These are phyloP conservation scores for Roridomyces roridus DNA, from an alignment of 768 basidiomycete species.

Conservation along the genomic window DNA sequence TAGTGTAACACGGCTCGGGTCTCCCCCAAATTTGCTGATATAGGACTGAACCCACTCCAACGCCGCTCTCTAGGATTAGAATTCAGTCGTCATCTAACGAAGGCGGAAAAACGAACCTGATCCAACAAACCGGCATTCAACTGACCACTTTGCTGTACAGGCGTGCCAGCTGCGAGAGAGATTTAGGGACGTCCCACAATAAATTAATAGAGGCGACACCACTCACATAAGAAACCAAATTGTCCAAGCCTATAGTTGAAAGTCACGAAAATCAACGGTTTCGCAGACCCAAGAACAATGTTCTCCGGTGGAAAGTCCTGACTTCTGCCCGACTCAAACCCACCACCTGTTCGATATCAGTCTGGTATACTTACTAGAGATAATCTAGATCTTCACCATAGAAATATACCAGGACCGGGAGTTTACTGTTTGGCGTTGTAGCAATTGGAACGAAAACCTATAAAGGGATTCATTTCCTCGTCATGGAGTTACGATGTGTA, in stretches of 20 bases:
- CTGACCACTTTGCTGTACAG: constrained; percentile 37
- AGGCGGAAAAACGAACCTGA: constrained; percentile 5
- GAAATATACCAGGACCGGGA: constrained; percentile 47
- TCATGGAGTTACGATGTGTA: neutral
- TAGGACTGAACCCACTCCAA: constrained; percentile 46
- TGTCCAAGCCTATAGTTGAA: constrained; percentile 50
- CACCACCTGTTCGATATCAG: constrained; percentile 39
- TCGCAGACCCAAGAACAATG: constrained; percentile 35
- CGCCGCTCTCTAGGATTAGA: constrained; percentile 35
- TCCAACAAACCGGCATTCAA: constrained; percentile 46
- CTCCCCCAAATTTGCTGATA: constrained; percentile 43
- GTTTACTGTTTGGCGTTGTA: constrained; percentile 10
- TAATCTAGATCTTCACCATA: constrained; percentile 37
- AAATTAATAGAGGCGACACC: neutral
- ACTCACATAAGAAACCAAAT: constrained; percentile 47
- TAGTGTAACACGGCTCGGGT: constrained; percentile 48
- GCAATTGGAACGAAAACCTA: constrained; percentile 26
- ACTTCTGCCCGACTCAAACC: constrained; percentile 44
- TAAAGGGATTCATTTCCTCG: neutral
- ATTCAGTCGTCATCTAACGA: neutral
- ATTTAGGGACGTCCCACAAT: neutral
- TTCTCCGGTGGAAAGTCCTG: constrained; percentile 38
- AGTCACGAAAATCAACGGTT: constrained; percentile 46
- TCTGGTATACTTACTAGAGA: neutral
- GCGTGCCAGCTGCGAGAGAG: constrained; percentile 35